A percentile compares a stretch with the other conserved stretches of the same genome.
Conservation (phyloP, 179 eudicot species). For the Patellifolia procumbens region DNA sequence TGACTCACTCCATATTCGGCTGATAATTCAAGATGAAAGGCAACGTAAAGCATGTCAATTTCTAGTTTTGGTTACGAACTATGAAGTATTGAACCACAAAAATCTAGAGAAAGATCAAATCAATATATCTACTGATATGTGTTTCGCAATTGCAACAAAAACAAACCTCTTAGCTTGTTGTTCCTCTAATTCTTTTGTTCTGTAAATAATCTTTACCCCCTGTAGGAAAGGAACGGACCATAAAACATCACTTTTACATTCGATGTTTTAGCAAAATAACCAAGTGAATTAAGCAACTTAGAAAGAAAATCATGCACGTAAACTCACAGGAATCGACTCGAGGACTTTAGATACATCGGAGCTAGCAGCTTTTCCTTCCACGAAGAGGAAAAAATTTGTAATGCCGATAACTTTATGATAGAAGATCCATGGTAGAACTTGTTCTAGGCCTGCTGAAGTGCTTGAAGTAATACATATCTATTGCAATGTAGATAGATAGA, state of each 20-base stretch:
- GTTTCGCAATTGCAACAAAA: slow-evolving; percentile 4
- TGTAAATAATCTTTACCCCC: slow-evolving; percentile 82
- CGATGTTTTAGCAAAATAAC: background rate
- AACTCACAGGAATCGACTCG: slow-evolving; percentile 72
- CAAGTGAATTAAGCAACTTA: background rate
- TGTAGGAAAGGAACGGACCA: slow-evolving; percentile 31
- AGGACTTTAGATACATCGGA: slow-evolving; percentile 69
- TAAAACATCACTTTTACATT: background rate
- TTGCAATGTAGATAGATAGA: background rate
- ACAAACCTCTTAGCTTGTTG: slow-evolving; percentile 87
- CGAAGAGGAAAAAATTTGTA: slow-evolving; percentile 75
- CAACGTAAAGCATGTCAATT: slow-evolving; percentile 9
- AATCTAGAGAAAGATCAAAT: background rate
- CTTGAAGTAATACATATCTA: slow-evolving; percentile 86
- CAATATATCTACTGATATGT: background rate
- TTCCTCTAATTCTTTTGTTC: slow-evolving; percentile 84
- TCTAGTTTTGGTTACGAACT: background rate
- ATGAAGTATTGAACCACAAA: background rate
- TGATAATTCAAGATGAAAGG: slow-evolving; percentile 32
- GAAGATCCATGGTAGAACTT: slow-evolving; percentile 88
- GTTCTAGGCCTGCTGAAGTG: slow-evolving; percentile 93
- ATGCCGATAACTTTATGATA: slow-evolving; percentile 91
- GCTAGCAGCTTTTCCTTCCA: slow-evolving; percentile 96
- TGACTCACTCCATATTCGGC: slow-evolving; percentile 97
- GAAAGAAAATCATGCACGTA: background rate